Evolutionary conservation across 352 stramenopile species (phyloP).

Genomic region (Globisporangium cederbergense): DNA sequence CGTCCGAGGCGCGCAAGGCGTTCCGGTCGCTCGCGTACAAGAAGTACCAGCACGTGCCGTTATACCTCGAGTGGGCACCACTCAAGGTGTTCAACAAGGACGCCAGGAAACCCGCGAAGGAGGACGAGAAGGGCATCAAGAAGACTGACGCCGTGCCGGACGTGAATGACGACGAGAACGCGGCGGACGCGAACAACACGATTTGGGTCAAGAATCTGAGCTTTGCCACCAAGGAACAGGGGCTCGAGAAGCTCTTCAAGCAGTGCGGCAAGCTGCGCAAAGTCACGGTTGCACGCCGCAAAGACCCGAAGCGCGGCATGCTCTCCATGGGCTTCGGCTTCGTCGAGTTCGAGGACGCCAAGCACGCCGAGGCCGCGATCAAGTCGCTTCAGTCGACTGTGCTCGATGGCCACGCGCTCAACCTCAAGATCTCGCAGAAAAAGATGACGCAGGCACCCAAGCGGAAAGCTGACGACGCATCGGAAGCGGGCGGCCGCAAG

Average conservation of each 20-base stretch:
- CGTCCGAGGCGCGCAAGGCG: slow-evolving; percentile 93
- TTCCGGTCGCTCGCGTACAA: slow-evolving; percentile 98
- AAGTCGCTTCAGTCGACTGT: slow-evolving; percentile 75
- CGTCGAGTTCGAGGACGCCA: slow-evolving; percentile 93
- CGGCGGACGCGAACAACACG: slow-evolving; percentile 70
- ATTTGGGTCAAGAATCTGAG: slow-evolving; percentile 99
- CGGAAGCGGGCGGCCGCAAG: slow-evolving; percentile 34
- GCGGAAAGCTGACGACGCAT: slow-evolving; percentile 30
- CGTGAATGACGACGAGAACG: slow-evolving; percentile 67
- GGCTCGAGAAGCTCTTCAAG: slow-evolving; percentile 73
- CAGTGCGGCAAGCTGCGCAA: slow-evolving; percentile 75
- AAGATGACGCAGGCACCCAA: slow-evolving; percentile 47
- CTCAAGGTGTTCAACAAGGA: slow-evolving; percentile 67
- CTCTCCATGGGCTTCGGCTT: slow-evolving; percentile 99
- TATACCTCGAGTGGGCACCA: slow-evolving; percentile 99
- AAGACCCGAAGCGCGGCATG: slow-evolving; percentile 75
- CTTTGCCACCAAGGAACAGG: slow-evolving; percentile 92
- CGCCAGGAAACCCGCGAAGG: slow-evolving; percentile 8
- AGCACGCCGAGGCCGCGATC: slow-evolving; percentile 84
- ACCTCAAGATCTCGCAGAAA: slow-evolving; percentile 94
- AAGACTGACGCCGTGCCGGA: slow-evolving; percentile 47
- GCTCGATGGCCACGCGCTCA: slow-evolving; percentile 94
- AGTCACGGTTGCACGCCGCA: slow-evolving; percentile 83
- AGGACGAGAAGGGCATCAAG: slow-evolving; percentile 56
- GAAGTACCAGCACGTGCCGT: slow-evolving; percentile 96